Evolutionary conservation across 441 rosid species (phyloP), one percentile per base, ranked within the genome.

Genomic region (Syzygium malaccense): DNA sequence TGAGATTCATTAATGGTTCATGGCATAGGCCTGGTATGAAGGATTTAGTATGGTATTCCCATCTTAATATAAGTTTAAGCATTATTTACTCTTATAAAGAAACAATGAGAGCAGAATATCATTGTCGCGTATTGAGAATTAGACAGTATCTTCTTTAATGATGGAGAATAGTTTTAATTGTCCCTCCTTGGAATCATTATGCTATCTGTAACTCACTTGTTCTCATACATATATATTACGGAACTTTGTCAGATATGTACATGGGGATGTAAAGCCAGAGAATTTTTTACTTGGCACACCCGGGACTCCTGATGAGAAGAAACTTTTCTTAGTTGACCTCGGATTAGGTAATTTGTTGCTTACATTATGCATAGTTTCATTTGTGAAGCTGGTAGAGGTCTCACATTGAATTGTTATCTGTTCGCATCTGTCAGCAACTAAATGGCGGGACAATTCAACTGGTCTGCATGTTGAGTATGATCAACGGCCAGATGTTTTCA

Each of bases 401-500:
- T 9, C n/a, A 41, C 83, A 23, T 75, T 41, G 49, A 41, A 41
- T 54, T 90, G 18, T 33, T 86, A 86, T 37, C 86, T 85, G 85
- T 49, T 88, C 85, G 83, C 89, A 20, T 75, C 86, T 57, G 71
- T 83, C 93, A 98, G 99, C 99, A 51, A 93, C 98, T 80, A 95
- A 88, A 91, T 98, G 99, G 99, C 94, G 94, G 12, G 99, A 98
- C 93, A 91, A 79, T 91, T 89, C 97, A 86, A 95, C 96, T 90
- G 97, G 99, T 79, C 93, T 86, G 45, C 99, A 97, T 92, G 98
- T 98, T 87, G 99, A 97, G 71, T 98, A 98, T 93, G 99, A 98
- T 90, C 99, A 98, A 89, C 94, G 98, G 45, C 99, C 98, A 11
- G 99, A 98, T 96, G 98, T 98, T 88, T 98, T 98, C 92, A 95